Base-by-base conservation (phyloP, 495 filamentous ascomycete genomes). In the Talaromyces adpressus region DNA sequence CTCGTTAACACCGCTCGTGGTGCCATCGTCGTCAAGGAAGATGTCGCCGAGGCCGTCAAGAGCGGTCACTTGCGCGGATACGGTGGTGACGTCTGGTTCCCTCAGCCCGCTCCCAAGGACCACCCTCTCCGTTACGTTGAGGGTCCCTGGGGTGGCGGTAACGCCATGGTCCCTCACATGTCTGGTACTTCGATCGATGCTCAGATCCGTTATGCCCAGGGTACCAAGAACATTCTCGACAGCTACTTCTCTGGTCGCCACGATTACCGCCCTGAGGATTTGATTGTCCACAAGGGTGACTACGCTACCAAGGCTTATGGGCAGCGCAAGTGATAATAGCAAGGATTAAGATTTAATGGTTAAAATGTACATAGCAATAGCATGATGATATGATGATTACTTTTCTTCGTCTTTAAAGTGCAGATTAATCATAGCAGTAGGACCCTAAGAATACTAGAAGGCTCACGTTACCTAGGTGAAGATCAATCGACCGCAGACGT, bases 151-250 rank as follows among this genome's bases (percentile, higher is more conserved):
- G 93, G 93, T 66, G 94, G 92, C 67, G 94, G 94, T 71, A 98
- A 98, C 79, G 94, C 91, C 77, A 98, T 92, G 90, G 92, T 97
- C 59, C 91, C 94, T 57, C 94, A 98, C 85, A 95, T 98, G 91
- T 93, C 90, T 39, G 94, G 94, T 71, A 98, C 94, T 63, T 95
- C 92, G 61, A 88, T 98, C 72, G 94, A 98, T 75, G 94, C 94
- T 32, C 94, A 98, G 84, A 88, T 93, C 84, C 86, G 94, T 62
- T 98, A 98, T 71, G 91, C 94, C 69, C 81, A 84, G 60, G 94
- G 94, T 64, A 88, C 85, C 74, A 97, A 97, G 90, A 70, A 77
- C 66, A 97, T 98, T 74, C 80, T 98, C 62, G 84, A 96, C 57
- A 89, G 85, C 77, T 98, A 98, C 84, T 90, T 96, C 73, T 85